A percentile compares a stretch with the other conserved stretches of the same genome.
phyloP scores from a whole-genome alignment of 2,329 filamentous ascomycete genomes.

The Fusarium aywerte region DNA sequence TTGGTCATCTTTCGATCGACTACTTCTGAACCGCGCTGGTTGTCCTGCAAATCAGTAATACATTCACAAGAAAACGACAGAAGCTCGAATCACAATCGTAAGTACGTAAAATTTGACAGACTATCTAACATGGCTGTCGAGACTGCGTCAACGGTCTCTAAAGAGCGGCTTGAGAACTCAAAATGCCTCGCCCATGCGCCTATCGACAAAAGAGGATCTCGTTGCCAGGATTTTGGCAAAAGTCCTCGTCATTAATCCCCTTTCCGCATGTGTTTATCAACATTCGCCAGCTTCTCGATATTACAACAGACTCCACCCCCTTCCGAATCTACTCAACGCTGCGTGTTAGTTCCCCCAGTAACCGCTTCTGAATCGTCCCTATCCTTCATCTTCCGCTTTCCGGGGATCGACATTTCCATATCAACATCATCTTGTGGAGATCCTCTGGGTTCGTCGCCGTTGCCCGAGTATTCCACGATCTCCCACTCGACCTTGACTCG shows the following conservation, averaged over 20 bases:
- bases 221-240: background rate
- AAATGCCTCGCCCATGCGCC: constrained; percentile 4
- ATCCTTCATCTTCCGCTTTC: constrained; percentile 65
- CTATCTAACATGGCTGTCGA: constrained; percentile 10
- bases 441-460: constrained; percentile 45
- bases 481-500: constrained; percentile 82
- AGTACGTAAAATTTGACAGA: constrained; percentile 6
- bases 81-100: background rate
- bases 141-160: background rate
- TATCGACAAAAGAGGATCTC: constrained; percentile 4
- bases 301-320: constrained; percentile 7
- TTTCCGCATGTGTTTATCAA: constrained; percentile 13
- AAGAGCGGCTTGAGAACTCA: constrained; percentile 5
- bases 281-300: constrained; percentile 8
- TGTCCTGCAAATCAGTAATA: background rate
- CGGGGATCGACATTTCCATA: constrained; percentile 50
- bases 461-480: constrained; percentile 76
- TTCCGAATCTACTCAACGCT: background rate
- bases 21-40: background rate
- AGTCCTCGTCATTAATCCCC: constrained; percentile 19
- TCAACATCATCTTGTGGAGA: constrained; percentile 50
- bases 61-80: background rate
- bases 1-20: background rate
- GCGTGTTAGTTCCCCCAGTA: constrained; percentile 10
- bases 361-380: constrained; percentile 48